Evolutionary conservation across 2,329 filamentous ascomycete species (phyloP), one percentile per base, ranked within the genome.

Genomic region (Ophidiomyces ophidiicola): DNA sequence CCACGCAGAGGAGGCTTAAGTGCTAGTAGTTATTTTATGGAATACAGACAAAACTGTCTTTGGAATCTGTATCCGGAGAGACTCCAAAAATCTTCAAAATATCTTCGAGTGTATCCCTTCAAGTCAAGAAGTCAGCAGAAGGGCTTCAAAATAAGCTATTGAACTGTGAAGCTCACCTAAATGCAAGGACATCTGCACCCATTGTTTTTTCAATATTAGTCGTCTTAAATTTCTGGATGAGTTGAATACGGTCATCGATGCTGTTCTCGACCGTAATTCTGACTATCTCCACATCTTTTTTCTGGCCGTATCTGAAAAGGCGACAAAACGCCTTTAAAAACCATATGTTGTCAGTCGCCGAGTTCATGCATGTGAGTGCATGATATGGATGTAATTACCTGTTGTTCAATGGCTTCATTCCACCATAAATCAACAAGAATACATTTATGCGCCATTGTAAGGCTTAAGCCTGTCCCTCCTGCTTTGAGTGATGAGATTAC

Each of bases 301-400:
- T 45, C 46, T 88, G 82, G 0, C 79, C 79, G 2, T 78, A 74
- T 4, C 81, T 68, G 48, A 71, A 72, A 0, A 83, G 71, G 0
- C 81, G 70, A 1, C 66, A 70, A 50, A 73, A 74, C 1, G 67
- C 67, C 53, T 55, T 54, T 7, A 26, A 6, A 26, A 26, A 26
- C n/a, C 26, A 21, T n/a, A n/a, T n/a, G n/a, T n/a, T n/a, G n/a
- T n/a, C n/a, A n/a, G n/a, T n/a, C n/a, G 17, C 36, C 5, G 19
- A 20, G 17, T 33, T 10, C 8, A 20, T 28, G 39, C 17, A 8
- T 10, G 15, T 29, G 28, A 32, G 12, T 18, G 26, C 28, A 14
- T 29, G 45, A 44, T 12, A 24, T 20, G 14, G 18, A n/a, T n/a
- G n/a, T n/a, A n/a, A n/a, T 8, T 48, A 52, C 77, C 49, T 84